These are phyloP conservation scores for Solanum rostratum DNA, from an alignment of 257 asterid genomes.

Conservation along the genomic window DNA sequence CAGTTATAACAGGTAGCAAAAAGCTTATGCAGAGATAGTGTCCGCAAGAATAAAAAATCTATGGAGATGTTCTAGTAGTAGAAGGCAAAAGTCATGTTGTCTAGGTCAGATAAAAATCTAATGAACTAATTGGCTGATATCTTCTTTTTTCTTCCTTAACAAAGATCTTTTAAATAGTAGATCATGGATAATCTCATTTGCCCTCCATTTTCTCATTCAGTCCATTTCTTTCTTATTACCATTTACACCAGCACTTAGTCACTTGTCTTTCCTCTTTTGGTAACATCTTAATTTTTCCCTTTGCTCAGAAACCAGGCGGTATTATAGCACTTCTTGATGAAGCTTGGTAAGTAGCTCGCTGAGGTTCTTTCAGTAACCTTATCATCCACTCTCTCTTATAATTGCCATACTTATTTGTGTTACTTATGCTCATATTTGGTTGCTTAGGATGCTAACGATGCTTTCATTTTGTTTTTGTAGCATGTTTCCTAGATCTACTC, in stretches of 20 bases:
- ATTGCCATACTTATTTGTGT: background rate
- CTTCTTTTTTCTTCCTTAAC: background rate
- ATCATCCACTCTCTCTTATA: background rate
- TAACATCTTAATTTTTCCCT: background rate
- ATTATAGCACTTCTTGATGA: conserved; percentile 97
- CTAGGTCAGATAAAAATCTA: background rate
- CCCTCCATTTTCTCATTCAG: background rate
- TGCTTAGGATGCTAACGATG: conserved; percentile 1
- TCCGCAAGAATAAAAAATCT: background rate
- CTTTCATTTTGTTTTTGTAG: conserved; percentile 27
- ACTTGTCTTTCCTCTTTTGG: background rate
- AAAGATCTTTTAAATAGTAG: background rate
- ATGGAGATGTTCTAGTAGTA: background rate
- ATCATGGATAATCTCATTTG: background rate
- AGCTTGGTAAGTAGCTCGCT: conserved; percentile 63
- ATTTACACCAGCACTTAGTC: background rate
- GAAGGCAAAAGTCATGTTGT: background rate
- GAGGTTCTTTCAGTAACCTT: background rate
- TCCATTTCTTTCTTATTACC: background rate
- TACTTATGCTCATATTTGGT: conserved; percentile 2
- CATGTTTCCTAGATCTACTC: conserved; percentile 96
- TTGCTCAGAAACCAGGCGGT: conserved; percentile 93
- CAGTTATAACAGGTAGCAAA: background rate
- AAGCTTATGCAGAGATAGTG: background rate
- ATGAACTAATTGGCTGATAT: background rate